Evolutionary conservation across 371 early-diverging fungal genomes (phyloP).

Genomic region (Ordospora pajunii): DNA sequence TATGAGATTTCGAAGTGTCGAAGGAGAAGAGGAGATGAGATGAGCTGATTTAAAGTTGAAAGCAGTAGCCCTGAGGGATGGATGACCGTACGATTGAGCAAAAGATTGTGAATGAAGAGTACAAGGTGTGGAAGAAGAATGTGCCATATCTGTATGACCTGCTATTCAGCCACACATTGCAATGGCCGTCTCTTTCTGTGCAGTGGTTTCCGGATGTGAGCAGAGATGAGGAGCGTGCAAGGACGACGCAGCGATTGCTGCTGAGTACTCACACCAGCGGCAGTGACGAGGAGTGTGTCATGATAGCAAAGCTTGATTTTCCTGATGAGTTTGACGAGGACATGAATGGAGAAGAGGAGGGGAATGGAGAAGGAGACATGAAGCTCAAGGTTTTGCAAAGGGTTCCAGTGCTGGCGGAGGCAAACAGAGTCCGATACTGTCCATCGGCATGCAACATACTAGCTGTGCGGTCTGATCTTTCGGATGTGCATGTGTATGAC

Average conservation of each 20-base stretch:
- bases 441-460: conserved; percentile 79
- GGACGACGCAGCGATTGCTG: conserved; percentile 55
- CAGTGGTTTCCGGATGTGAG: conserved; percentile 86
- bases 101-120: conserved; percentile 78
- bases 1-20: no score
- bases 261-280: conserved; percentile 89
- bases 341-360: conserved; percentile 74
- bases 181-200: conserved; percentile 89
- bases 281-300: conserved; percentile 79
- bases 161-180: conserved; percentile 82
- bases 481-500: conserved; percentile 85
- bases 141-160: conserved; percentile 90
- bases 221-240: conserved; percentile 40
- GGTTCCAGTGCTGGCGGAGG: conserved; percentile 45
- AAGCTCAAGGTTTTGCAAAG: conserved; percentile 49
- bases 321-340: conserved; percentile 67
- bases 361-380: conserved; percentile 67
- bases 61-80: background rate
- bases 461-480: conserved; percentile 77
- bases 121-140: conserved; percentile 91
- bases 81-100: conserved; percentile 64
- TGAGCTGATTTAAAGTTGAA: background rate
- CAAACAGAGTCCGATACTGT: conserved; percentile 64
- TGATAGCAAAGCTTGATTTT: conserved; percentile 74
- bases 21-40: background rate